These are phyloP conservation scores for Saitozyma sp. DNA, from an alignment of 768 basidiomycete genomes.

Conservation along the genomic window DNA sequence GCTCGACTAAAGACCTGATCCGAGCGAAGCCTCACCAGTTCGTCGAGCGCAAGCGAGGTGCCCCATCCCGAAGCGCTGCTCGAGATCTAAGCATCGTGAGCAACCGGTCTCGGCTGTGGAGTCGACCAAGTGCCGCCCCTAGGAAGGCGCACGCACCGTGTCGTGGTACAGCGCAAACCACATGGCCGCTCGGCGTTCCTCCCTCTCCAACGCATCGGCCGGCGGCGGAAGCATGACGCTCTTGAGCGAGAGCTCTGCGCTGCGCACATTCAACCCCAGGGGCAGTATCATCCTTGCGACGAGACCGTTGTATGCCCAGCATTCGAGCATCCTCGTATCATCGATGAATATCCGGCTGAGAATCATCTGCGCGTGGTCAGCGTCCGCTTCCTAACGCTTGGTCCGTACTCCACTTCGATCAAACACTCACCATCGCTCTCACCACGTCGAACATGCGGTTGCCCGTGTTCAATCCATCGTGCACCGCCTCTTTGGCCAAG, in stretches of 20 bases:
- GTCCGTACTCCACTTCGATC: neutral
- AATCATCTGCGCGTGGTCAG: slow-evolving; percentile 25
- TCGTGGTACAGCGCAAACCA: slow-evolving; percentile 51
- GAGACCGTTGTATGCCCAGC: slow-evolving; percentile 44
- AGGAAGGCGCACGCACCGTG: slow-evolving; percentile 18
- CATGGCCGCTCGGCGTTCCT: slow-evolving; percentile 43
- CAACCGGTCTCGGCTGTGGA: neutral
- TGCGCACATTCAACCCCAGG: slow-evolving; percentile 41
- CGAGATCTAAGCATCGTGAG: slow-evolving; percentile 15
- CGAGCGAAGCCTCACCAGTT: slow-evolving; percentile 30
- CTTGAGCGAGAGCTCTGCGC: slow-evolving; percentile 42
- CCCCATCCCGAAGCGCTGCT: slow-evolving; percentile 47
- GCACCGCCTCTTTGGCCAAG: slow-evolving; percentile 36
- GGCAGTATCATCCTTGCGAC: slow-evolving; percentile 45
- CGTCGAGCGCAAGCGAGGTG: slow-evolving; percentile 43
- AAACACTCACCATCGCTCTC: slow-evolving; percentile 36
- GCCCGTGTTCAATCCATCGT: slow-evolving; percentile 42
- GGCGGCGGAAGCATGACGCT: slow-evolving; percentile 45
- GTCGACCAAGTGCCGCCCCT: neutral
- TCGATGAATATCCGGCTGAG: slow-evolving; percentile 42
- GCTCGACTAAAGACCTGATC: neutral
- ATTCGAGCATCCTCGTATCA: slow-evolving; percentile 46
- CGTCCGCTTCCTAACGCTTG: neutral
- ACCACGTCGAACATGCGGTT: slow-evolving; percentile 46
- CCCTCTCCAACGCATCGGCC: slow-evolving; percentile 43